Evolutionary conservation across 495 filamentous ascomycete species (phyloP).

Genomic region (Rostrohypoxylon terebratum): DNA sequence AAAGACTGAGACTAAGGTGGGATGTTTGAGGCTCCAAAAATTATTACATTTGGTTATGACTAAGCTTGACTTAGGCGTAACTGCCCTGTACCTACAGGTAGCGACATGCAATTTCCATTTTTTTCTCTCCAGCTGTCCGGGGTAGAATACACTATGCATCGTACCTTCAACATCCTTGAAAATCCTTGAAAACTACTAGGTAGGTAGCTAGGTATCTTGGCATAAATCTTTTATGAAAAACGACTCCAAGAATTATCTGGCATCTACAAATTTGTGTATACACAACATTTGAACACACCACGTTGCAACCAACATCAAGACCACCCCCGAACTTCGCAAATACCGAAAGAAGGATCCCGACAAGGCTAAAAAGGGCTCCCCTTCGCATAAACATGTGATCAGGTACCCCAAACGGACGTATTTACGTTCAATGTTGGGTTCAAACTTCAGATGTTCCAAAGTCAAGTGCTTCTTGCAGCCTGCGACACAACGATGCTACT

Average conservation of each 20-base stretch:
- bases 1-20: too few relatives aligned
- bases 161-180: slow-evolving; percentile 4
- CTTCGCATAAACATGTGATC: slow-evolving; percentile 45
- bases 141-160: background rate
- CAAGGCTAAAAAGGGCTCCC: slow-evolving; percentile 1
- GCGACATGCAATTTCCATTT: background rate
- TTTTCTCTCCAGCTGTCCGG: slow-evolving; percentile 1
- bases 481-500: slow-evolving; percentile 44
- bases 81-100: background rate
- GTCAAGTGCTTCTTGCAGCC: slow-evolving; percentile 45
- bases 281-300: background rate
- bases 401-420: slow-evolving; percentile 25
- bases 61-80: slow-evolving; percentile 20
- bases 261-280: too few relatives aligned
- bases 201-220: background rate
- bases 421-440: background rate
- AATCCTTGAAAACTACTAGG: background rate
- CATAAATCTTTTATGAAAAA: slow-evolving; percentile 6
- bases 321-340: background rate
- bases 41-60: slow-evolving; percentile 32
- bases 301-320: background rate
- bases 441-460: slow-evolving; percentile 11
- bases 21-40: slow-evolving; percentile 40
- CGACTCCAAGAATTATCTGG: background rate
- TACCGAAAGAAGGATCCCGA: slow-evolving; percentile 7